Evolutionary conservation across 2,329 filamentous ascomycete species (phyloP), one percentile per base, ranked within the genome.

Genomic region (Trichoderma simmonsii): DNA sequence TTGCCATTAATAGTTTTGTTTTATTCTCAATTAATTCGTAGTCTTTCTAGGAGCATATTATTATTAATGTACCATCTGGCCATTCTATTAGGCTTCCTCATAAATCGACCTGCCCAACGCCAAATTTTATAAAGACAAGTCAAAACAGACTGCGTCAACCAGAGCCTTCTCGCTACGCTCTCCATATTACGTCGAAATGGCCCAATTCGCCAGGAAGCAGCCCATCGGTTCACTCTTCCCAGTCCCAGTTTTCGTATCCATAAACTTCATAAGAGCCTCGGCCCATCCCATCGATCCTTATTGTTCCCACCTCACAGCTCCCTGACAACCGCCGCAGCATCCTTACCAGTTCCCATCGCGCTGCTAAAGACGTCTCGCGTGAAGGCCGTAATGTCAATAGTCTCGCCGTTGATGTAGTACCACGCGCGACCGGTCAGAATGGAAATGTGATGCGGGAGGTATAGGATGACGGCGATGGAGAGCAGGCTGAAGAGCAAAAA

Each of bases 391-490:
- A 86, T 82, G 72, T 87, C 84, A 72, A 86, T 86, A 76, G 89
- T 87, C 79, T 97, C 94, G 76, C 96, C 96, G 75, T 91, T 91
- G 82, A 94, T 93, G 86, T 99, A 99, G 86, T 98, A 99, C 89
- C 93, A 97, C 69, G 94, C 91, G 80, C 95, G 92, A 80, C 90
- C 90, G 79, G 91, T 89, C 77, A 99, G 91, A 80, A 93, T 92
- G 78, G 89, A 87, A 78, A 98, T 85, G 84, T 98, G 95, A 79
- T 97, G 92, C 12, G 96, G 96, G 21, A 99, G 93, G 86, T 99
- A 99, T 75, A 98, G 90, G 75, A 93, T 92, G 68, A 91, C 91
- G 76, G 94, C 96, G 79, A 97, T 94, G 78, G 93, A 87, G 78
- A 96, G 90, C 83, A 98, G 91, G 79, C 92, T 91, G 82, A 93